These are phyloP conservation scores for Cordyceps fumosorosea DNA, from an alignment of 2,329 filamentous ascomycete genomes.

Conservation along the genomic window DNA sequence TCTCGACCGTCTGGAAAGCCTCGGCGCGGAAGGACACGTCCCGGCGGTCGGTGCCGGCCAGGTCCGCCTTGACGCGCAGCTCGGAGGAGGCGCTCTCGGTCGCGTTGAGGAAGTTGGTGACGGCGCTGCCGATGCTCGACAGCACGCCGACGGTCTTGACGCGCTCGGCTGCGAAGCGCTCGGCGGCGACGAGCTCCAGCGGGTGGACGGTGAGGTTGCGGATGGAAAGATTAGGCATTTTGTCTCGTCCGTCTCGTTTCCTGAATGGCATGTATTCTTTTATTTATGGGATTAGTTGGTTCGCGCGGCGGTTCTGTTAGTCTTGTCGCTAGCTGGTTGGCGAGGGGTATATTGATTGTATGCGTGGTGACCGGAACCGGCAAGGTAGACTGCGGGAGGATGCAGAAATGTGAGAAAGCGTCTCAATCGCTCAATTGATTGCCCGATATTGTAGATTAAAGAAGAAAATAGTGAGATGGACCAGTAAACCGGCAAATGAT, in stretches of 20 bases:
- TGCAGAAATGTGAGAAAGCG: background rate
- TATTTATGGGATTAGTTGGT: background rate
- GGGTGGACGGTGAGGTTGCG: constrained; percentile 73
- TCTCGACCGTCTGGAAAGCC: constrained; percentile 57
- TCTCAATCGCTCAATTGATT: background rate
- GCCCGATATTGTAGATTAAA: background rate
- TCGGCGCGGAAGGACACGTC: constrained; percentile 58
- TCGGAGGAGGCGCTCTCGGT: constrained; percentile 27
- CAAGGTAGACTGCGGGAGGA: background rate
- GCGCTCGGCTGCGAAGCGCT: constrained; percentile 58
- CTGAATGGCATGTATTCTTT: background rate
- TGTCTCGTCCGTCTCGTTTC: background rate
- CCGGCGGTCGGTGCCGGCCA: constrained; percentile 54
- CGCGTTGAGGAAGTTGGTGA: constrained; percentile 39
- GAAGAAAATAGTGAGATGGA: background rate
- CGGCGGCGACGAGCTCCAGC: constrained; percentile 65
- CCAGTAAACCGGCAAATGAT: background rate
- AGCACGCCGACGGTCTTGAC: constrained; percentile 37
- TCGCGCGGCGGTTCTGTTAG: background rate
- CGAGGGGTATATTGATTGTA: background rate
- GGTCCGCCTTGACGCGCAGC: constrained; percentile 45
- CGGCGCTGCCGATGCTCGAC: constrained; percentile 36
- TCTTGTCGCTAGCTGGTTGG: background rate
- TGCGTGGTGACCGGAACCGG: too few species aligned
- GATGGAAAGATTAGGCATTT: constrained; percentile 57